Evolutionary conservation across 2,329 filamentous ascomycete genomes (phyloP), one percentile per base, ranked within the genome.

Genomic region (Davidsoniella virescens): DNA sequence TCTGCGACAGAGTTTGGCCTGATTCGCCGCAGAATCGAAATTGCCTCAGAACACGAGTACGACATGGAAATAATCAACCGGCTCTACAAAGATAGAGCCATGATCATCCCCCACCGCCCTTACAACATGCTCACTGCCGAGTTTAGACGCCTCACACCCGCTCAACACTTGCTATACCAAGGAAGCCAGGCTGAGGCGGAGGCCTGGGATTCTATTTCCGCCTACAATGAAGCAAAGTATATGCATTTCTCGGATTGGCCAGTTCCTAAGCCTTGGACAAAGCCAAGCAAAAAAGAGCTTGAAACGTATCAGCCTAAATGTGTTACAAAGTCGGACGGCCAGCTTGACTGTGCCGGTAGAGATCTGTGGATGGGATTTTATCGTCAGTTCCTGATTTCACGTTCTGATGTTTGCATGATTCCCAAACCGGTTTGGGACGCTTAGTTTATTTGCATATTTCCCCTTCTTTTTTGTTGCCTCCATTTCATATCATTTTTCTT

Each of bases 221-320:
- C 70, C 1, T 66, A 75, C 48, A 68, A 69, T 12, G 76, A 82
- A 57, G 75, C 78, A 5, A 83, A 82, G 55, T 68, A 81, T 4
- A 65, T 85, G 2, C 81, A 85, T 60, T 85, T 84, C 60, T 80
- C 75, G 10, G 82, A 86, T 58, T 82, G 76, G 76, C 82, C 81
- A 1, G 57, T 83, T 5, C 78, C 80, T 0, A 85, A 85, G 52
- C 70, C 70, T 0, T 72, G 70, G 70, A 53, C 55, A 64, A 58
- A 42, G 0, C 56, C 56, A 0, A 23, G 52, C 1, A 52, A 57
- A 0, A 43, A 51, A 0, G 23, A 54, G 0, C 46, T 57, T 7
- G 29, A 50, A 6, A 18, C 50, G 8, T 40, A 47, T 4, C 59
- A 62, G 17, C 60, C 60, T 0, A 46, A 47, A 9, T 7, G 51